Conservation (phyloP, 2,329 filamentous ascomycete genomes). For the Fusarium phyllophilum region DNA sequence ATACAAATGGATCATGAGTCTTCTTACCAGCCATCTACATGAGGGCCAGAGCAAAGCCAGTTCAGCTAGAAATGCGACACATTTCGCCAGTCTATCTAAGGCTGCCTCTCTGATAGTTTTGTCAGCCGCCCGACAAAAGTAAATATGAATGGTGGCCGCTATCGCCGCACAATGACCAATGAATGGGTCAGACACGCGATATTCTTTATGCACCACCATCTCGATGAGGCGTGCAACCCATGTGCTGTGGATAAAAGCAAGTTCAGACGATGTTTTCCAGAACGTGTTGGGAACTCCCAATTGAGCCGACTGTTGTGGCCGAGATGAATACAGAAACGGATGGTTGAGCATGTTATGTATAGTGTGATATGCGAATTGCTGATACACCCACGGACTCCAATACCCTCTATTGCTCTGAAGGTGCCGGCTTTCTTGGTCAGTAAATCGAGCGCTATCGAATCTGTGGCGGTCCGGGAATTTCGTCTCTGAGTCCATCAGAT, state of each 20-base stretch:
- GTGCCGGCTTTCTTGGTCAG: background rate
- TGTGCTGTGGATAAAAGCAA: background rate
- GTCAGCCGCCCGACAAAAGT: background rate
- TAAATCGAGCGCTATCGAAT: background rate
- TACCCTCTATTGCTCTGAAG: background rate
- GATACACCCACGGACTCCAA: constrained; percentile 1
- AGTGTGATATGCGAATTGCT: background rate
- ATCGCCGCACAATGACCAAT: background rate
- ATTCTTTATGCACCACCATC: background rate
- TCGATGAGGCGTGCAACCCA: background rate
- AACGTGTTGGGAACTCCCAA: background rate
- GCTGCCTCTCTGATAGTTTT: background rate
- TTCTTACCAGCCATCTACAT: background rate
- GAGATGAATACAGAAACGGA: background rate
- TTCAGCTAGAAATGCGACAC: background rate
- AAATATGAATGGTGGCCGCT: background rate
- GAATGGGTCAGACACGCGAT: background rate
- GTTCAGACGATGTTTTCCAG: background rate
- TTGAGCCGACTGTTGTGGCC: background rate
- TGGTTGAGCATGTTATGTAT: constrained; percentile 2
- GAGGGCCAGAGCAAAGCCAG: background rate
- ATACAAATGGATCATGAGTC: accelerated
- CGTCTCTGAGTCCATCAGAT: background rate
- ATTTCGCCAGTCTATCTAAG: background rate
- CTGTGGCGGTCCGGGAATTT: background rate